Evolutionary conservation across 179 eudicot genomes (phyloP).

Genomic region (Monotropa hypopitys): DNA sequence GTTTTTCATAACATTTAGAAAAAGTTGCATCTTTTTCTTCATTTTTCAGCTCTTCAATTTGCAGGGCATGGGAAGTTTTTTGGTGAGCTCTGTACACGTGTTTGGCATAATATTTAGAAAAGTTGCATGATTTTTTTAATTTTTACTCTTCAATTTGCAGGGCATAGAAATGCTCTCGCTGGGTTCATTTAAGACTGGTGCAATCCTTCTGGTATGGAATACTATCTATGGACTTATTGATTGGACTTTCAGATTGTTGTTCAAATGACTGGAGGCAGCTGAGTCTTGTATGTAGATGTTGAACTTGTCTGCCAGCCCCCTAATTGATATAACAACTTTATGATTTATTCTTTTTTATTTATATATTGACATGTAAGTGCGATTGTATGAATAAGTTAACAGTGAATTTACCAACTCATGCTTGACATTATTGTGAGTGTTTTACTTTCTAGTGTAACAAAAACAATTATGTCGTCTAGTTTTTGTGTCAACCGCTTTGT

Average conservation of each 20-base stretch:
- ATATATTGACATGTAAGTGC: background rate
- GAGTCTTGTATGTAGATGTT: background rate
- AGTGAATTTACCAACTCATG: background rate
- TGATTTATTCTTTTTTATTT: background rate
- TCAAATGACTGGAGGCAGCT: background rate
- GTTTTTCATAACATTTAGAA: background rate
- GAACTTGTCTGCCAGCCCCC: background rate
- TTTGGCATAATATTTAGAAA: background rate
- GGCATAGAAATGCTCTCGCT: constrained; percentile 98
- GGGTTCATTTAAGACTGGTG: constrained; percentile 93
- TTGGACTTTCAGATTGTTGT: background rate
- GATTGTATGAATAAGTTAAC: background rate
- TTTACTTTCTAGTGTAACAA: background rate
- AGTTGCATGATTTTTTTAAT: background rate
- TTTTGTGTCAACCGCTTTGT: background rate
- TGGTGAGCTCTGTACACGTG: background rate
- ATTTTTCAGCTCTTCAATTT: constrained; percentile 1
- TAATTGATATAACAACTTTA: no score
- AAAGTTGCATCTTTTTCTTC: background rate
- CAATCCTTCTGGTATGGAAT: constrained; percentile 69
- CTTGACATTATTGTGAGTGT: background rate
- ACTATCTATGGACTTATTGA: background rate
- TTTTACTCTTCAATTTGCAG: constrained; percentile 21
- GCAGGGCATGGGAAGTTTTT: constrained; percentile 74
- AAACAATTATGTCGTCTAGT: background rate